Percentiles rank a stretch among this genome's conserved stretches.
Conservation (phyloP, 192 early-diverging fungal species). For the Backusella mclennaniae region DNA sequence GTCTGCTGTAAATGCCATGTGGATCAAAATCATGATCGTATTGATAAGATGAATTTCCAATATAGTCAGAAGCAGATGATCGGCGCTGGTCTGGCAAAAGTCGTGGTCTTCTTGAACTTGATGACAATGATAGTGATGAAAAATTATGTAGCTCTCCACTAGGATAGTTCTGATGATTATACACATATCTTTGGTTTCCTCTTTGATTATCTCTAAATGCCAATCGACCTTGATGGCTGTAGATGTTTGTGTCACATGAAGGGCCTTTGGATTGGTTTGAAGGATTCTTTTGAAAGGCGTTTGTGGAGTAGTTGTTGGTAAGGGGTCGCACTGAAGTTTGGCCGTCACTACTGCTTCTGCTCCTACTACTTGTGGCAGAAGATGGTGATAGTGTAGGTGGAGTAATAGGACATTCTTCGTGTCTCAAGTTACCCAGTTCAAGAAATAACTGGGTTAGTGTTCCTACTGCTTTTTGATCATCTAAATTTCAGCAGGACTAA, state of each 20-base stretch:
- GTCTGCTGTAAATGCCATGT: neutral
- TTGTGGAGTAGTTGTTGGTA: neutral
- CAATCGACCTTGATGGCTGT: neutral
- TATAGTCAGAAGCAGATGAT: constrained; percentile 6
- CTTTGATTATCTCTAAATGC: neutral
- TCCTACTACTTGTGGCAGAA: neutral
- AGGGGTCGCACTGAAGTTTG: neutral
- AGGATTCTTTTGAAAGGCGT: neutral
- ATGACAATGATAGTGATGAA: neutral
- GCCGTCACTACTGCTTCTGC: neutral
- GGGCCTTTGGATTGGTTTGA: neutral
- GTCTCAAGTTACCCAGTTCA: neutral
- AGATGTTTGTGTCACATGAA: neutral
- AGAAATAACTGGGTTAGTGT: neutral
- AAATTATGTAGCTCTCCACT: neutral
- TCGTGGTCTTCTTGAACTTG: neutral
- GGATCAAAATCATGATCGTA: neutral
- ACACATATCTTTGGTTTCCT: neutral
- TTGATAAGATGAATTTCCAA: neutral
- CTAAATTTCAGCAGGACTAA: neutral
- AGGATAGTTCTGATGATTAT: neutral
- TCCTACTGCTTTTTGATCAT: neutral
- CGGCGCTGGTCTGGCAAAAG: neutral
- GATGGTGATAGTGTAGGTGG: neutral
- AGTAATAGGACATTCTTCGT: neutral